Evolutionary conservation across 116 monocot genomes (phyloP).

Genomic region (Trichopus zeylanicus): DNA sequence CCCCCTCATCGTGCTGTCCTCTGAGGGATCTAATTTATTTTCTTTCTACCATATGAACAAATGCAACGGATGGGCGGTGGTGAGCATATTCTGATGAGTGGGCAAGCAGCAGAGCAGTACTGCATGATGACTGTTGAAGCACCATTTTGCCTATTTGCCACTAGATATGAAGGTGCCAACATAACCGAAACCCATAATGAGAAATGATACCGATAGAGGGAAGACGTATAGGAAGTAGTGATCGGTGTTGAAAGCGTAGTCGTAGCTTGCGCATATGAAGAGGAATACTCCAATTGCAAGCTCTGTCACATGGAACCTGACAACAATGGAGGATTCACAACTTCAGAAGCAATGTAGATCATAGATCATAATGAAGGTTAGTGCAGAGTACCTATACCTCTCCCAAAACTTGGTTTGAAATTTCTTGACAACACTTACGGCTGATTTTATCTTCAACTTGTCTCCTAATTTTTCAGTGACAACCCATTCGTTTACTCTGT

Average conservation of each 20-base stretch:
- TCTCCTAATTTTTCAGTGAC: slow-evolving; percentile 50
- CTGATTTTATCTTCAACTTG: background rate
- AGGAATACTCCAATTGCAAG: slow-evolving; percentile 5
- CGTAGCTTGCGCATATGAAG: slow-evolving; percentile 13
- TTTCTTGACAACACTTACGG: background rate
- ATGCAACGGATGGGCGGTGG: background rate
- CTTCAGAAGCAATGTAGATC: no score
- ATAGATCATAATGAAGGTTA: background rate
- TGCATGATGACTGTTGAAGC: background rate
- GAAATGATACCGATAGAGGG: slow-evolving; percentile 4
- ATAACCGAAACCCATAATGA: slow-evolving; percentile 16
- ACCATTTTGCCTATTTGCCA: background rate
- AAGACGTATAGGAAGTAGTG: slow-evolving; percentile 13
- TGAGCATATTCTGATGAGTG: background rate
- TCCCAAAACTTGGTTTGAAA: slow-evolving; percentile 5
- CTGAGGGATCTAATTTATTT: no score
- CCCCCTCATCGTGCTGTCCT: no score
- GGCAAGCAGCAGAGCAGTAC: background rate
- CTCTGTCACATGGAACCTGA: slow-evolving; percentile 13
- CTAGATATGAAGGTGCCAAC: slow-evolving; percentile 9
- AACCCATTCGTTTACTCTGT: slow-evolving; percentile 44
- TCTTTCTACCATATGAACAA: no score
- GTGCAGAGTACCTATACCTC: background rate
- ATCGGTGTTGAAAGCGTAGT: background rate
- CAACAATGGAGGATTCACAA: background rate